Percentiles rank a stretch among this genome's conserved stretches.
phyloP scores from a whole-genome alignment of 805 yeast genomes.

The Barnettozyma pratensis region DNA sequence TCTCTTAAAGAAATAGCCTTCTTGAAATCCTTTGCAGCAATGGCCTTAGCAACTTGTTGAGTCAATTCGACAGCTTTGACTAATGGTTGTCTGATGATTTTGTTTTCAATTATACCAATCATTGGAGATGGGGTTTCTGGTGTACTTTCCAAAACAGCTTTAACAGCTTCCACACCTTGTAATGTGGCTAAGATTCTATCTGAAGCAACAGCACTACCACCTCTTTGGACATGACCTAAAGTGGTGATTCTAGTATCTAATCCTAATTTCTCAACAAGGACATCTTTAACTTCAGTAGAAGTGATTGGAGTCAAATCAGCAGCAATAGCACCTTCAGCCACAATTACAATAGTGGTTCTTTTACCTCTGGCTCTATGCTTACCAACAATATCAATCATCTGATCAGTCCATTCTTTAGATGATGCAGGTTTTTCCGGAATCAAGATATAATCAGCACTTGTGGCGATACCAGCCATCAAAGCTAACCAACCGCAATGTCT shows the following conservation, averaged over 20 bases:
- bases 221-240: conserved; percentile 78
- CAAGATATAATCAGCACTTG: conserved; percentile 75
- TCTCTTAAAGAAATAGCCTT: conserved; percentile 70
- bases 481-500: conserved; percentile 90
- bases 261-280: conserved; percentile 58
- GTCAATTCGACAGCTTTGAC: conserved; percentile 72
- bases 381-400: conserved; percentile 56
- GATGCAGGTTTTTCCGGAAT: conserved; percentile 77
- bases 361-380: conserved; percentile 68
- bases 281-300: conserved; percentile 59
- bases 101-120: conserved; percentile 69
- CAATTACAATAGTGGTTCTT: conserved; percentile 74
- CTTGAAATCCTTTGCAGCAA: conserved; percentile 58
- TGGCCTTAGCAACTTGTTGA: conserved; percentile 66
- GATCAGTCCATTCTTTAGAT: conserved; percentile 58
- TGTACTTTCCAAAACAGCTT: conserved; percentile 62
- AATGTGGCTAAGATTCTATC: conserved; percentile 69
- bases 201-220: conserved; percentile 75
- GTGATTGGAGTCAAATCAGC: conserved; percentile 63
- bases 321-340: conserved; percentile 81
- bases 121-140: conserved; percentile 76
- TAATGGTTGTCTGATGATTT: conserved; percentile 60
- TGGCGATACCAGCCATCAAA: conserved; percentile 72
- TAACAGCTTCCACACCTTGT: conserved; percentile 80
- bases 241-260: conserved; percentile 76